Conservation (phyloP, 2,329 filamentous ascomycete species). For the Aphanocladium album region DNA sequence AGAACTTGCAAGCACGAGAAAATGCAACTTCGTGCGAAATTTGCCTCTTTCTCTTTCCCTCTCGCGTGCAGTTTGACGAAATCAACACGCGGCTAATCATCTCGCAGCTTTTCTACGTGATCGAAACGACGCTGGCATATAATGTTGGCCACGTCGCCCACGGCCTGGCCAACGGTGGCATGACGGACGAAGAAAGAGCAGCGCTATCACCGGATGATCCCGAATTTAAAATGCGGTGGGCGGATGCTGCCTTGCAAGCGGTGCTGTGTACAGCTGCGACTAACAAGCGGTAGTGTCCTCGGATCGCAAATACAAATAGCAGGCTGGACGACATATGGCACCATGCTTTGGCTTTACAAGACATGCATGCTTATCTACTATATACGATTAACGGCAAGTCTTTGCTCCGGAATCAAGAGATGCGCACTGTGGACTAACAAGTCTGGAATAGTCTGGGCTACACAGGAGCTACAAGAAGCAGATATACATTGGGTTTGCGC, state of each 20-base stretch:
- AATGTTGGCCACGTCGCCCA: slow-evolving; percentile 34
- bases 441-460: slow-evolving; percentile 21
- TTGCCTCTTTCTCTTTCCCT: no score
- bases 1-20: not conserved
- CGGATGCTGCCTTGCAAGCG: not conserved
- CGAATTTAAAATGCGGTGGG: slow-evolving; percentile 31
- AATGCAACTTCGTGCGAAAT: not conserved
- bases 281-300: slow-evolving; percentile 32
- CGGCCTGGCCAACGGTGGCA: slow-evolving; percentile 45
- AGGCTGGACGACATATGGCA: slow-evolving; percentile 47
- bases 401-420: no score
- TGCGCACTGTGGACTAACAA: slow-evolving; percentile 20
- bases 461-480: slow-evolving; percentile 22
- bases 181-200: slow-evolving; percentile 42
- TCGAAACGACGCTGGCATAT: slow-evolving; percentile 25
- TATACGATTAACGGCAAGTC: slow-evolving; percentile 40
- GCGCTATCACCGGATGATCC: slow-evolving; percentile 34
- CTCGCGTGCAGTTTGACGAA: no score
- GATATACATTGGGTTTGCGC: slow-evolving; percentile 28
- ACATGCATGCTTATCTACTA: slow-evolving; percentile 49
- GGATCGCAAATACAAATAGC: slow-evolving; percentile 50
- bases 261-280: not conserved
- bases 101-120: slow-evolving; percentile 15
- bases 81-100: not conserved
- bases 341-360: slow-evolving; percentile 49